Evolutionary conservation across 2,329 filamentous ascomycete genomes (phyloP), one percentile per base, ranked within the genome.

Genomic region (Anthostomella pinea): DNA sequence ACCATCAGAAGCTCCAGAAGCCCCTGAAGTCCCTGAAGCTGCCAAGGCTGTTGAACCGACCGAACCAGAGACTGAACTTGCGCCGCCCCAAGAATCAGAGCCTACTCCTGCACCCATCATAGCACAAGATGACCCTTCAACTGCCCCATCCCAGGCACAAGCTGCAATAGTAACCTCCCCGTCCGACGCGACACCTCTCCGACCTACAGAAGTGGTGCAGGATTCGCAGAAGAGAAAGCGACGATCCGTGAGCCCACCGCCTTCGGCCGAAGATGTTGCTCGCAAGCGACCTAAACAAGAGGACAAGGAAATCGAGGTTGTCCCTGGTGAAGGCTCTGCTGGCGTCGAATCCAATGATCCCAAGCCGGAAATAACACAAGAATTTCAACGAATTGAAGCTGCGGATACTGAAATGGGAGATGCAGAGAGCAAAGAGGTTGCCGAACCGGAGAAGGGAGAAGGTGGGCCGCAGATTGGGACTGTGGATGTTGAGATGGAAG

Each of bases 171-270:
- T 33, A 18, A 27, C 33, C 5, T 32, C 29, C n/a, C 33, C 43
- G 18, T 45, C 52, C 8, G 39, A 42, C 21, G 43, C 38, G 6
- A 43, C 51, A 19, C 48, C 51, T 24, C 49, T 63, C 25, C 49
- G 45, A 7, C 26, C 42, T 34, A 35, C 42, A 33, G 53, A 57
- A 38, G 44, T 41, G 19, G 34, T 65, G 21, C 70, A 77, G 44
- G 79, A 82, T 48, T 66, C 67, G 25, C 76, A 77, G 49, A 85
- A 83, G 60, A 72, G 82, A 43, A 86, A 85, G 59, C 77, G 81
- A 49, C 72, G 80, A 49, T 86, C 80, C 27, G 68, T 70, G 38
- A 85, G 73, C 38, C 82, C 81, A 22, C 66, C 73, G 14, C 75
- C 75, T 7, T 72, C 68, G 8, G 63, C 67, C 16, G 70, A 78